Percentiles rank a stretch among this genome's conserved stretches.
Evolutionary conservation across 2,329 filamentous ascomycete species (phyloP).

Genomic region (Stemphylium vesicarium): DNA sequence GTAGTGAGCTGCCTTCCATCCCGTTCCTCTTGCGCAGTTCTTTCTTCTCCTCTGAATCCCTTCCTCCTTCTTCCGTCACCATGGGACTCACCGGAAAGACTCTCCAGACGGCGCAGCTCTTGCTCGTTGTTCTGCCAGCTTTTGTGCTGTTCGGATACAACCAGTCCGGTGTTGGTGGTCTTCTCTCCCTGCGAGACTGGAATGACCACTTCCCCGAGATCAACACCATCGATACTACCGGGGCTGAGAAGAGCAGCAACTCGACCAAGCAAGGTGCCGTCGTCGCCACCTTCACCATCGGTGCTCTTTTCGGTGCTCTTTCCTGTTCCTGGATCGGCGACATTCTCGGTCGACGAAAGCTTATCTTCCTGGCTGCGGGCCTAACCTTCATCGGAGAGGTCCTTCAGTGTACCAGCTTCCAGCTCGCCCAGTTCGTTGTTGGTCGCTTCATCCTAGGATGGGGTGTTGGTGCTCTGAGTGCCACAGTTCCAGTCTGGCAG

Average conservation of each 20-base stretch:
- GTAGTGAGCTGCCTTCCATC: constrained; percentile 15
- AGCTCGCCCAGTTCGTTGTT: constrained; percentile 55
- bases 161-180: constrained; percentile 58
- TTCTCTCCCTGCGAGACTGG: constrained; percentile 51
- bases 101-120: constrained; percentile 41
- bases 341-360: constrained; percentile 53
- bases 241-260: constrained; percentile 52
- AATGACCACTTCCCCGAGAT: constrained; percentile 57
- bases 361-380: constrained; percentile 52
- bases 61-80: constrained; percentile 1
- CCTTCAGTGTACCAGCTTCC: constrained; percentile 54
- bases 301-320: constrained; percentile 55
- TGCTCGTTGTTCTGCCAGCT: constrained; percentile 49
- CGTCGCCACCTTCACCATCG: constrained; percentile 55
- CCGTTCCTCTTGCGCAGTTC: constrained; percentile 11
- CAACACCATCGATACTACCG: constrained; percentile 55
- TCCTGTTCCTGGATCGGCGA: constrained; percentile 56
- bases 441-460: constrained; percentile 54
- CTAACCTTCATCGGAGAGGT: constrained; percentile 53
- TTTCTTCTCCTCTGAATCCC: constrained; percentile 5
- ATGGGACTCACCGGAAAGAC: constrained; percentile 34
- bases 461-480: constrained; percentile 53
- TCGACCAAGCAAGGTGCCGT: constrained; percentile 55
- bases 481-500: constrained; percentile 57
- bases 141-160: constrained; percentile 62